phyloP scores from a whole-genome alignment of 1,284 basidiomycete species.

The Singerocomus rubriflavus region DNA sequence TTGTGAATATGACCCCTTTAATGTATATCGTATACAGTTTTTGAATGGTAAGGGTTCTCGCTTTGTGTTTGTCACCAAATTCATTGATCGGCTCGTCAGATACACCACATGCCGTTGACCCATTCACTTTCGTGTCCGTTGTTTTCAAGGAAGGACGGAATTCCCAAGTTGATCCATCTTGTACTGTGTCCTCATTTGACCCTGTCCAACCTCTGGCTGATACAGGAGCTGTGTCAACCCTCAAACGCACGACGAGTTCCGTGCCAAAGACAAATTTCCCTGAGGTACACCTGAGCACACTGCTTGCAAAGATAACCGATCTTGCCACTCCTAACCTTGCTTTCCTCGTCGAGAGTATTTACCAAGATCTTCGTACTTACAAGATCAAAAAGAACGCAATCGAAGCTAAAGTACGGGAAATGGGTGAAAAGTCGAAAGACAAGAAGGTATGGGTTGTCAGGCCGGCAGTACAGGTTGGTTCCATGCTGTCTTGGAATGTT shows the following conservation, averaged over 20 bases:
- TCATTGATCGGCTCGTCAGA: constrained; percentile 43
- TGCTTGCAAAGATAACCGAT: constrained; percentile 56
- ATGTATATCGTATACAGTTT: constrained; percentile 66
- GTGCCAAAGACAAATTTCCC: constrained; percentile 65
- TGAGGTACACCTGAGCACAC: constrained; percentile 53
- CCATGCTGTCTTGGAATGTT: neutral
- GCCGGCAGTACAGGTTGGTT: constrained; percentile 36
- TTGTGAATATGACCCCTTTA: constrained; percentile 63
- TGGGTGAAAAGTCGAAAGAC: constrained; percentile 67
- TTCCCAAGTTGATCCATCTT: constrained; percentile 31
- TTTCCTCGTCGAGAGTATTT: constrained; percentile 68
- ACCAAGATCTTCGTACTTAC: constrained; percentile 59
- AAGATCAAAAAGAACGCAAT: constrained; percentile 80
- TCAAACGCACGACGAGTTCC: constrained; percentile 38
- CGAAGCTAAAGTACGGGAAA: constrained; percentile 73
- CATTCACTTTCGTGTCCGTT: constrained; percentile 69
- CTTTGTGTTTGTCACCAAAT: neutral
- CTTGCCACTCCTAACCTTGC: constrained; percentile 58
- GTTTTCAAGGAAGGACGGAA: constrained; percentile 36
- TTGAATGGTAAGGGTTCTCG: constrained; percentile 60
- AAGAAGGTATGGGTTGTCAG: constrained; percentile 71
- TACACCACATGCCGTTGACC: constrained; percentile 68
- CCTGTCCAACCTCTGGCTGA: constrained; percentile 20
- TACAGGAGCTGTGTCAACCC: constrained; percentile 9
- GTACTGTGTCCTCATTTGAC: constrained; percentile 41